Base-by-base conservation (phyloP, 108 stramenopile species). In the Stephanodiscus minutulus region DNA sequence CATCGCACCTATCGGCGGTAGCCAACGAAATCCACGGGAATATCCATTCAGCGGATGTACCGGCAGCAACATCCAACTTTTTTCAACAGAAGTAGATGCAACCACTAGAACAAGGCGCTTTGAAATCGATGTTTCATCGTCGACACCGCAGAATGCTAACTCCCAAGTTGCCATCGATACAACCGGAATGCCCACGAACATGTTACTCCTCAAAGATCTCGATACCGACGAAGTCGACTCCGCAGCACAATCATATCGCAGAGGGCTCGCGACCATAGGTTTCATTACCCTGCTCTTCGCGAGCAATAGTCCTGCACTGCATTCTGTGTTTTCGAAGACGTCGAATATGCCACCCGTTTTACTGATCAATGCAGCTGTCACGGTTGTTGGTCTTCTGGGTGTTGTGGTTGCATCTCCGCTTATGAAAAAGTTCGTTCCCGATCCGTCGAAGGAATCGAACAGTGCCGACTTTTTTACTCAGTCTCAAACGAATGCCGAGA, bases 271-370 rank as follows among this genome's bases (percentile, higher is more conserved):
- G 3, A 89, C 86, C 7, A 81, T 92, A n/a, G 87, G 85, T 8
- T 85, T 87, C 62, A 88, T 87, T 56, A 92, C 91, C 17, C 46
- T 92, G 18, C 61, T 89, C 13, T 89, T 89, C 67, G 66, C 87
- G 24, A 83, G 85, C 79, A 86, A 82, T 29, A 83, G 82, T 46
- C 91, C 91, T 20, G 86, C 72, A 15, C 52, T 88, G 33, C 90
- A 88, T 53, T 87, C 84, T 11, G 89, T 87, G 28, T 87, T 86
- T 68, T 66, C 82, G 22, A 50, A 43, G 21, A 52, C 77, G 35
- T 58, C 72, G 2, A 72, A 15, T 44, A 46, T 65, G 22, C 86
- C 85, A 54, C 87, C 88, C 22, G 82, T 88, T 7, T 65, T 89
- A 39, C 64, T 92, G 29, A 56, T 92, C 39, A 92, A 92, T 76